Base-by-base conservation (phyloP, 2,329 filamentous ascomycete genomes). In the Alternaria tenuissima region DNA sequence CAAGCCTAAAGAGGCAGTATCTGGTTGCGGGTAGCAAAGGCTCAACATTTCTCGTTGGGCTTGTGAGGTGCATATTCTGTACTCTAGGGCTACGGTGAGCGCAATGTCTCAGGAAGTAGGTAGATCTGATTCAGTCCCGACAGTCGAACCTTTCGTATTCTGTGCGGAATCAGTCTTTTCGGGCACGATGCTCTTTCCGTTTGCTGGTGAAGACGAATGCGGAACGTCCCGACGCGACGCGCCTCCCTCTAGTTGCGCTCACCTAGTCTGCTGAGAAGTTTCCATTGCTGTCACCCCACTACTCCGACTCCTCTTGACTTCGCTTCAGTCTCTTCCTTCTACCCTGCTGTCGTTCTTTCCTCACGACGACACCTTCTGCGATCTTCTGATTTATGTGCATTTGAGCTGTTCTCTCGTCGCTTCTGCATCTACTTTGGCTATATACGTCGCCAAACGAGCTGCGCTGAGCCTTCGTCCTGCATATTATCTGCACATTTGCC, bases 381-480 rank as follows among this genome's bases (percentile, higher is more conserved):
- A 57, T 57, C 65, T 67, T 60, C 64, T 62, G 59, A 71, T 71
- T 60, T 71, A 71, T 67, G 67, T 55, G 55, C 63, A 68, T 74
- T 62, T 69, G 60, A 61, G 57, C 65, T 67, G 51, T 64, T 67
- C 68, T 57, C 54, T 63, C 62, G 63, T 65, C 59, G 61, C 69
- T 69, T 69, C 72, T 73, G 54, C 66, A 78, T 78, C 69, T 78
- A 69, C 55, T 69, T 69, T 75, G 75, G 69, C 72, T 67, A 78
- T 77, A 63, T 78, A 77, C 69, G 64, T 65, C 73, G 66, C 69
- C 69, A 71, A 70, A 66, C 56, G 57, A 70, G 62, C 64, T 56
- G 61, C 59, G 58, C 60, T 62, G 62, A 69, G 64, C 65, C 56
- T 65, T 65, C 65, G 68, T 69, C 67, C 69, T 70, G 69, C 70